Evolutionary conservation across 805 yeast genomes (phyloP).

Genomic region (Wickerhamiella occidentalis): DNA sequence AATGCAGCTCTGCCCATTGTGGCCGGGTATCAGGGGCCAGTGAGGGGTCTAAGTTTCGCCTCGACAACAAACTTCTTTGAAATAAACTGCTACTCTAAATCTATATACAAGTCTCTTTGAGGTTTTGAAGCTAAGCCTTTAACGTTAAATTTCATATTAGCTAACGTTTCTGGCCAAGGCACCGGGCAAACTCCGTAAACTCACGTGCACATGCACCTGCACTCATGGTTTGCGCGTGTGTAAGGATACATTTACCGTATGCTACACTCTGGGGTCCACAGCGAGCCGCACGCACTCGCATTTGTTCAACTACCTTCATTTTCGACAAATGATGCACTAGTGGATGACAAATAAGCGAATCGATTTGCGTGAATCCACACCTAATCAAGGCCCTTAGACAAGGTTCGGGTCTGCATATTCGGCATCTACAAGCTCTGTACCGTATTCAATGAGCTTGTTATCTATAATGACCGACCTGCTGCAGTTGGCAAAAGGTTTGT

Average conservation of each 20-base stretch:
- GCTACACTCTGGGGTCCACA: slow-evolving; percentile 18
- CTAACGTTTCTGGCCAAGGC: slow-evolving; percentile 12
- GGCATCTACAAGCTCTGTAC: not conserved
- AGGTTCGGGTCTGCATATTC: not conserved
- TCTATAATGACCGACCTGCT: not conserved
- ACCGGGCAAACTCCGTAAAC: slow-evolving; percentile 16
- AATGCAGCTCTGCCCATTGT: too few relatives aligned
- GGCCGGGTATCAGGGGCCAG: too few relatives aligned
- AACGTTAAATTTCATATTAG: not conserved
- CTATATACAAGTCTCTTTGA: too few relatives aligned
- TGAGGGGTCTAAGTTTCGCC: too few relatives aligned
- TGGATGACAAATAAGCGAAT: not conserved
- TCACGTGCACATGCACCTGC: slow-evolving; percentile 19
- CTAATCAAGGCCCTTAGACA: too few relatives aligned
- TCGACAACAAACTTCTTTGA: too few relatives aligned
- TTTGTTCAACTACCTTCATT: slow-evolving; percentile 14
- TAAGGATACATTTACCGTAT: slow-evolving; percentile 20
- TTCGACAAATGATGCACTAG: not conserved
- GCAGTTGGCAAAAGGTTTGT: not conserved
- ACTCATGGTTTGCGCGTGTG: slow-evolving; percentile 17
- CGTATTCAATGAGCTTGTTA: not conserved
- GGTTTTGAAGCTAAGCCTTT: too few relatives aligned
- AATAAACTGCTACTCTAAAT: too few relatives aligned
- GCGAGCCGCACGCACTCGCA: slow-evolving; percentile 16
- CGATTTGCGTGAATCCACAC: too few relatives aligned